phyloP scores from a whole-genome alignment of 441 rosid species.

The Gossypium lobatum region DNA sequence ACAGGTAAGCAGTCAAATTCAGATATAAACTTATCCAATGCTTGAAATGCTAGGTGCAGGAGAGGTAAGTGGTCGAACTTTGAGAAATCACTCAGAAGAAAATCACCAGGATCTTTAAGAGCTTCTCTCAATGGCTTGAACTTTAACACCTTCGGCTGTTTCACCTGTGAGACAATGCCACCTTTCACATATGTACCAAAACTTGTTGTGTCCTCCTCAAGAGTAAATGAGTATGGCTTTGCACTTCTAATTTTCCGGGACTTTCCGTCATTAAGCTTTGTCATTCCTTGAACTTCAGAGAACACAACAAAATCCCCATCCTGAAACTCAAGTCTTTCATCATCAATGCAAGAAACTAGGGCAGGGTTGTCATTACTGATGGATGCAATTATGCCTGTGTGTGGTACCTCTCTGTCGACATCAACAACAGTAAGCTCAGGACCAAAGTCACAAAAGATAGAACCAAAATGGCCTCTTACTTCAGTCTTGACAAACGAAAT shows the following conservation, averaged over 20 bases:
- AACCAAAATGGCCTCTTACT: slow-evolving; percentile 91
- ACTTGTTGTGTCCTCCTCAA: slow-evolving; percentile 74
- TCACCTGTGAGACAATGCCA: slow-evolving; percentile 94
- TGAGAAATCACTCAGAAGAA: slow-evolving; percentile 86
- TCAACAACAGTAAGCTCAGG: slow-evolving; percentile 80
- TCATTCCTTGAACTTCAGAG: slow-evolving; percentile 93
- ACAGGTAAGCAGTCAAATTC: slow-evolving; percentile 62
- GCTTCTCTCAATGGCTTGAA: slow-evolving; percentile 81
- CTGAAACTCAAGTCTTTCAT: slow-evolving; percentile 93
- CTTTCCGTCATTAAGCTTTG: slow-evolving; percentile 80
- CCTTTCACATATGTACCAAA: slow-evolving; percentile 66
- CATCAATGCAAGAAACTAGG: slow-evolving; percentile 81
- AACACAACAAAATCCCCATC: slow-evolving; percentile 91
- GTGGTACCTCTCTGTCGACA: slow-evolving; percentile 91
- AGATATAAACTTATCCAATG: slow-evolving; percentile 63
- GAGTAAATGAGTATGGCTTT: slow-evolving; percentile 70
- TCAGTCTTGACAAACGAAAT: slow-evolving; percentile 88
- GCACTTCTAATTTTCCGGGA: slow-evolving; percentile 77
- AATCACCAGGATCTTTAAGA: slow-evolving; percentile 82
- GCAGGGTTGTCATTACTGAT: slow-evolving; percentile 84
- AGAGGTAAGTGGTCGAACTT: slow-evolving; percentile 89
- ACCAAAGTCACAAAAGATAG: slow-evolving; percentile 90
- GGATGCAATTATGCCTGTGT: slow-evolving; percentile 88
- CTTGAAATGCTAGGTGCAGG: slow-evolving; percentile 88
- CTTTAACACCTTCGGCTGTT: slow-evolving; percentile 73